Conservation (phyloP, 345 rosid species). For the Orychophragmus violaceus region DNA sequence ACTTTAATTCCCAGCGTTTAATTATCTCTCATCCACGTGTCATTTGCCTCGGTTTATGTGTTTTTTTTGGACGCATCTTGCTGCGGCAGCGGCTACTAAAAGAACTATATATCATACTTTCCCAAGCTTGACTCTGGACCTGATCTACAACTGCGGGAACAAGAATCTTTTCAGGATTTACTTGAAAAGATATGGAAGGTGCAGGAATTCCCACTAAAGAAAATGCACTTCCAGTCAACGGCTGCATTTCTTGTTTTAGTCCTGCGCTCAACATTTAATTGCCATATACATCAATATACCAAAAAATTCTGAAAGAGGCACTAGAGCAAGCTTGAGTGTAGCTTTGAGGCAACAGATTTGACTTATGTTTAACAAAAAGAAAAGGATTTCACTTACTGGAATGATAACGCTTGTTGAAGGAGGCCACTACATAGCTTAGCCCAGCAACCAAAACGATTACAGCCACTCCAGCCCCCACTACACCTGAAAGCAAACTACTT, state of each 20-base stretch:
- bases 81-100: too few relatives aligned
- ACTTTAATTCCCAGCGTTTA: too few relatives aligned
- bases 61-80: too few relatives aligned
- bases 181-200: slow-evolving; percentile 64
- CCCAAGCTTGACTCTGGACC: slow-evolving; percentile 90
- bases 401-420: slow-evolving; percentile 45
- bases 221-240: slow-evolving; percentile 48
- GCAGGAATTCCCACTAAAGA: slow-evolving; percentile 79
- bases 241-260: slow-evolving; percentile 55
- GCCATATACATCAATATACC: background rate
- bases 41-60: too few relatives aligned
- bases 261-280: slow-evolving; percentile 34
- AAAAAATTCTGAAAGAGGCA: background rate
- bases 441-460: slow-evolving; percentile 55
- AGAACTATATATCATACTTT: too few relatives aligned
- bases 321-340: background rate
- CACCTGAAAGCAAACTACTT: slow-evolving; percentile 83
- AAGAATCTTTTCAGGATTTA: slow-evolving; percentile 69
- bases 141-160: slow-evolving; percentile 81
- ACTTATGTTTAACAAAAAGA: background rate
- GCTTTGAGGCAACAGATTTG: background rate
- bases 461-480: slow-evolving; percentile 68
- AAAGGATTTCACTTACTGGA: slow-evolving; percentile 45
- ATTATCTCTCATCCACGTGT: too few relatives aligned
- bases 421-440: slow-evolving; percentile 54